Conservation (phyloP, 495 filamentous ascomycete genomes). For the Bacidia gigantensis region DNA sequence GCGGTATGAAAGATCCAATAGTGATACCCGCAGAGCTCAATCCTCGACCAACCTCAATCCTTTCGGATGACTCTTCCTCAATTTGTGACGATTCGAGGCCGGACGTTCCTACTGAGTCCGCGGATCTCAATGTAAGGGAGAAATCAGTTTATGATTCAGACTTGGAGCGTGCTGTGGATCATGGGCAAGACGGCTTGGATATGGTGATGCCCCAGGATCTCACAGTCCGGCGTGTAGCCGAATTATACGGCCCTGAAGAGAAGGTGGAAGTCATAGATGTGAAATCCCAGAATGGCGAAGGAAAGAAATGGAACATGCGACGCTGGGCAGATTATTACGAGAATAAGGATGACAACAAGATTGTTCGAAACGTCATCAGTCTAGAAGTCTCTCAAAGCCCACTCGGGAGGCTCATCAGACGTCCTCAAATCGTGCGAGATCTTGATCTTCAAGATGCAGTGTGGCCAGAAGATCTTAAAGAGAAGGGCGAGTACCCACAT, state of each 20-base stretch:
- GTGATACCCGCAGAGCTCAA: slow-evolving; percentile 57
- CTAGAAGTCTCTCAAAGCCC: slow-evolving; percentile 58
- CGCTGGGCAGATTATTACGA: slow-evolving; percentile 70
- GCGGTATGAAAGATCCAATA: slow-evolving; percentile 56
- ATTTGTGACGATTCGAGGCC: too few species aligned
- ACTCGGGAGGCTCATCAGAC: slow-evolving; percentile 49
- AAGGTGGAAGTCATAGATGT: slow-evolving; percentile 64
- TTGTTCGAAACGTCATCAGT: slow-evolving; percentile 64
- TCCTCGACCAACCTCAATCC: slow-evolving; percentile 30
- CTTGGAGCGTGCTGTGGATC: slow-evolving; percentile 37
- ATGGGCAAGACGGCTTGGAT: slow-evolving; percentile 53
- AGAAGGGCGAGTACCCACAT: slow-evolving; percentile 43
- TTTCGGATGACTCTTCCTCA: too few species aligned
- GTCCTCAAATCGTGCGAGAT: slow-evolving; percentile 58
- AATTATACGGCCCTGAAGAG: slow-evolving; percentile 53
- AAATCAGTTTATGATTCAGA: too few species aligned
- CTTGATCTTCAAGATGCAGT: slow-evolving; percentile 59
- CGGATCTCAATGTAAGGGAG: too few species aligned
- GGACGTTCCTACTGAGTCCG: too few species aligned
- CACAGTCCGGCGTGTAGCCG: slow-evolving; percentile 51
- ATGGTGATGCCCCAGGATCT: slow-evolving; percentile 61
- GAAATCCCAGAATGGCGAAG: slow-evolving; percentile 57
- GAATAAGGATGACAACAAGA: slow-evolving; percentile 39
- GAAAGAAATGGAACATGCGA: slow-evolving; percentile 55
- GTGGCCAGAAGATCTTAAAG: slow-evolving; percentile 50